These are phyloP conservation scores for Castanea sativa DNA, from an alignment of 306 rosid genomes.

Conservation along the genomic window DNA sequence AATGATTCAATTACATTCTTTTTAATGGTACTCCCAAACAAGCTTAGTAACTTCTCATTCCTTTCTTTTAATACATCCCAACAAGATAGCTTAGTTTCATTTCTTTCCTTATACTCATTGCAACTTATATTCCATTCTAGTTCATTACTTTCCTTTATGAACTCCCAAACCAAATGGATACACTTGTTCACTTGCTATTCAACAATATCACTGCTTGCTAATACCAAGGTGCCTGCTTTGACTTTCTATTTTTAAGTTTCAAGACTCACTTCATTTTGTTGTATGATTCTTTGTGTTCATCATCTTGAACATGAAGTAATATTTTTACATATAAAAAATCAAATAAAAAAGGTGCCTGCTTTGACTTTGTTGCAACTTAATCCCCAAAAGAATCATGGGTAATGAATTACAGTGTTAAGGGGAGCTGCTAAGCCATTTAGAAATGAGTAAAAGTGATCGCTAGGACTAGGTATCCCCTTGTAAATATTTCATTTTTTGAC, in stretches of 20 bases:
- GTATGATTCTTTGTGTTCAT: too few species aligned
- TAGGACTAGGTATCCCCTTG: not conserved
- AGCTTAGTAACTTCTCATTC: too few species aligned
- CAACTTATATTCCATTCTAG: too few species aligned
- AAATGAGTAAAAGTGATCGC: not conserved
- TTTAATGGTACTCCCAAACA: too few species aligned
- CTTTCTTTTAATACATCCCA: too few species aligned
- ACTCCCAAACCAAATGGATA: not conserved
- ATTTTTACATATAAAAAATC: too few species aligned
- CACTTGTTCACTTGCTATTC: not conserved
- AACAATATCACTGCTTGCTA: not conserved
- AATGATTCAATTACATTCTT: too few species aligned
- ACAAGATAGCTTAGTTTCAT: too few species aligned
- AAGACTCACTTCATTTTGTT: too few species aligned
- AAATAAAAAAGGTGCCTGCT: not conserved
- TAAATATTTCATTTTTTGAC: not conserved
- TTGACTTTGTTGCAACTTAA: not conserved
- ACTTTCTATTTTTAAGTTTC: not conserved
- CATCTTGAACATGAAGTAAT: too few species aligned
- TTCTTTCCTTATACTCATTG: too few species aligned
- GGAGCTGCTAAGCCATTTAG: not conserved
- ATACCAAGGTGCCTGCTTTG: not conserved
- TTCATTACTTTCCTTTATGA: too few species aligned
- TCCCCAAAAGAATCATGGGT: not conserved
- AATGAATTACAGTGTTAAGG: not conserved